Base-by-base conservation (phyloP, 306 rosid genomes). In the Rosa rugosa region DNA sequence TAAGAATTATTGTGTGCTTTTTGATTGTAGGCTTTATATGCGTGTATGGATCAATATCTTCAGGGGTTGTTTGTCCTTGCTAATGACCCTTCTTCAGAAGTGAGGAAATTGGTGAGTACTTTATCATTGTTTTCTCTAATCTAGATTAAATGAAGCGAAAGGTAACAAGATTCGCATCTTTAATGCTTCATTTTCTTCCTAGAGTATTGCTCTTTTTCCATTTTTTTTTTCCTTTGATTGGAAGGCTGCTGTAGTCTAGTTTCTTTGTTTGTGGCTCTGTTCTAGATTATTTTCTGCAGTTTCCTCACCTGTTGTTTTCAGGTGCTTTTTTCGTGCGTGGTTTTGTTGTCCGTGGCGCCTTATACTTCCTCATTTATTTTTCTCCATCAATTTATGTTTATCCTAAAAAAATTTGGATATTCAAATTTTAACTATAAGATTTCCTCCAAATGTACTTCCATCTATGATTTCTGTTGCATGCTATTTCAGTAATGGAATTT, bases 61-160 rank as follows among this genome's bases (percentile, higher is more conserved):
- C 98, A 93, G 83, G 98, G 99, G 69, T 83, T 96, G 82, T 96
- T 96, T 88, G 68, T 87, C 77, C 98, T 96, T 82, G 90, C 99
- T 77, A 84, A 89, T 69, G 98, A 96, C 84, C 76, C 96, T 44
- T 72, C 68, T 44, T 73, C 99, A 14, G 99, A 96, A 79, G 99
- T 96, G 85, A 82, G 98, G 83, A 96, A 91, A 83, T 84, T 96
- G 97, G 99, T 96, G 73, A 89, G 88, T 82, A 64, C 85, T 79
- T 74, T 71, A 42, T 75, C 64, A 53, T 51, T 78, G 42, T 67
- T 46, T 65, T 81, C 40, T 59, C 22, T 20, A 34, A 79, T 45
- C 44, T 45, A 17, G 75, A 69, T 71, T 54, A 77, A 9, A 73
- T 68, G 25, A 46, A 51, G 46, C 25, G 20, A 31, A 38, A 8